Evolutionary conservation across 2,329 filamentous ascomycete genomes (phyloP).

Genomic region (Aspergillus tamarii): DNA sequence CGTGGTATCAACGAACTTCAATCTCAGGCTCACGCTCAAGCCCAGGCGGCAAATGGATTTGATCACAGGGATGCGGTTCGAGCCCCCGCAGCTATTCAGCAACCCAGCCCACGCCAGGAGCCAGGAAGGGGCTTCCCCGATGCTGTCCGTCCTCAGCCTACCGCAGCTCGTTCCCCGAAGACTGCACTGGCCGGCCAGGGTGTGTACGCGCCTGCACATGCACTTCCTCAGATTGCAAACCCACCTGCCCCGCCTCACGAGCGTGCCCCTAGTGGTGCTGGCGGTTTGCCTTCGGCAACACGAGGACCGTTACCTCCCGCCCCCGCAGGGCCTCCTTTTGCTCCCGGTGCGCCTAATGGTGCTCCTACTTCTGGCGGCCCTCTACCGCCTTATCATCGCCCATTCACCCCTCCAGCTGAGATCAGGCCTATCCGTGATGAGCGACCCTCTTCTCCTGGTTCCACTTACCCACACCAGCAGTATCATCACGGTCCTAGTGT

Average conservation of each 20-base stretch:
- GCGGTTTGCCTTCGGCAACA: conserved; percentile 37
- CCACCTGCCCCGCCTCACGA: conserved; percentile 48
- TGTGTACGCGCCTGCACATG: conserved; percentile 54
- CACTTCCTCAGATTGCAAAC: conserved; percentile 55
- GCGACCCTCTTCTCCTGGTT: conserved; percentile 87
- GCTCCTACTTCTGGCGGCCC: conserved; percentile 54
- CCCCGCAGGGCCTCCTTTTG: conserved; percentile 35
- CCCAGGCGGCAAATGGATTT: conserved; percentile 68
- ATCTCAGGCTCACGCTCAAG: conserved; percentile 50
- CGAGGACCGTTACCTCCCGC: conserved; percentile 49
- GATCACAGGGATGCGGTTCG: conserved; percentile 76
- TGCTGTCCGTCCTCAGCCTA: conserved; percentile 57
- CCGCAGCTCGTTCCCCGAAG: conserved; percentile 63
- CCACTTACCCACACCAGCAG: conserved; percentile 79
- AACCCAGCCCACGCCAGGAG: conserved; percentile 76
- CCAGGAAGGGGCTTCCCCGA: conserved; percentile 71
- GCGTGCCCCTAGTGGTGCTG: conserved; percentile 35
- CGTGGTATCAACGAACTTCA: conserved; percentile 78
- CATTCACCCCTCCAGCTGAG: conserved; percentile 80
- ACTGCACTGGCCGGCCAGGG: conserved; percentile 57
- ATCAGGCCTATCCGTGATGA: conserved; percentile 81
- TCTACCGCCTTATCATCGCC: conserved; percentile 73
- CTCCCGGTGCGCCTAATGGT: conserved; percentile 62
- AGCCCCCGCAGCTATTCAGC: conserved; percentile 68
- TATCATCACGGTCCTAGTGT: conserved; percentile 76